Percentiles rank a stretch among this genome's conserved stretches.
Conservation (phyloP, 2,329 filamentous ascomycete species). For the Leptographium wingfieldii region DNA sequence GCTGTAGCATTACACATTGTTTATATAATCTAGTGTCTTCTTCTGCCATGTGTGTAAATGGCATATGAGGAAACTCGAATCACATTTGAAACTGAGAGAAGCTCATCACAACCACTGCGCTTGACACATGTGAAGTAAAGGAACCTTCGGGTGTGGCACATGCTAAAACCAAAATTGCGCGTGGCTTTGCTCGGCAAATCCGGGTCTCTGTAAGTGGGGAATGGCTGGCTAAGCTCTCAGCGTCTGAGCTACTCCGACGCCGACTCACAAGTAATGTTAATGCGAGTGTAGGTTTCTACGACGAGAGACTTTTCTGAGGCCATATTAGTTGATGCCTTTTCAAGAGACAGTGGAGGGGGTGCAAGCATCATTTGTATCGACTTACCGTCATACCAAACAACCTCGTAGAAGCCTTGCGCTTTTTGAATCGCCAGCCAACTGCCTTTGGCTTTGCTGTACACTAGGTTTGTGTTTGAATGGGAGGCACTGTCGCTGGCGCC, state of each 20-base stretch:
- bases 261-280: conserved; percentile 21
- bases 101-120: not conserved
- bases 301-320: conserved; percentile 15
- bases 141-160: not conserved
- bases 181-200: not conserved
- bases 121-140: not conserved
- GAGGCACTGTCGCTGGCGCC: not conserved
- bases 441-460: conserved; percentile 7
- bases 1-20: not conserved
- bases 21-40: not conserved
- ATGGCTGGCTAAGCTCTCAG: not conserved
- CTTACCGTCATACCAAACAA: conserved; percentile 27
- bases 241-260: not conserved
- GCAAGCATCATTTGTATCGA: conserved; percentile 3
- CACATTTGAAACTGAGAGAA: not conserved
- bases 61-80: not conserved
- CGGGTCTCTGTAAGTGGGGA: not conserved
- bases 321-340: not conserved
- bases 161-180: not conserved
- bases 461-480: conserved; percentile 3
- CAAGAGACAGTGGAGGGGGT: not conserved
- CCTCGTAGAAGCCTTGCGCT: conserved; percentile 15
- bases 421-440: conserved; percentile 25
- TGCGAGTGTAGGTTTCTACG: conserved; percentile 20
- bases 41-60: not conserved